Conservation (phyloP, 306 rosid species). For the Cicer judaicum region DNA sequence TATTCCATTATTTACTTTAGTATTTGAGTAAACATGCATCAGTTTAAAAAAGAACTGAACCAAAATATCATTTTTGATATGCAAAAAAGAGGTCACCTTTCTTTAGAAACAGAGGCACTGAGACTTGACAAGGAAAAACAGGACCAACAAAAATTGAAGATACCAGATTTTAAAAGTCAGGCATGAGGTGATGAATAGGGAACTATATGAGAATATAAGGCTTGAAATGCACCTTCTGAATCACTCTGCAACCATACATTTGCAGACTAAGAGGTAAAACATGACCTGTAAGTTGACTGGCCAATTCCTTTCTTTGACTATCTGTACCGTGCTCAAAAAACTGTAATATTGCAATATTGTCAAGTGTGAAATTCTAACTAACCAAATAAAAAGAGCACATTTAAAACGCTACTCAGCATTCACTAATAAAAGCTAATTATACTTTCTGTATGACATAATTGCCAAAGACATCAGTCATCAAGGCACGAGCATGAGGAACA, state of each 20-base stretch:
- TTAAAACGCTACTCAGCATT: conserved; percentile 33
- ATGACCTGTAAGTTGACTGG: conserved; percentile 78
- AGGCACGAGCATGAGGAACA: conserved; percentile 79
- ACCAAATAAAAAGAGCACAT: conserved; percentile 28
- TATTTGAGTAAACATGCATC: conserved; percentile 28
- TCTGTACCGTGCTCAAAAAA: conserved; percentile 94
- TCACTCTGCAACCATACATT: conserved; percentile 99
- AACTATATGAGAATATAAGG: conserved; percentile 31
- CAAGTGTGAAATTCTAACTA: conserved; percentile 37
- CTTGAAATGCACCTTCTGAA: conserved; percentile 80
- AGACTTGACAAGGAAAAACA: not conserved
- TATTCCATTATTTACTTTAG: conserved; percentile 29
- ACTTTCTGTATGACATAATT: conserved; percentile 98
- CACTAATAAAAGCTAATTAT: conserved; percentile 43
- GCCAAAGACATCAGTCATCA: conserved; percentile 97
- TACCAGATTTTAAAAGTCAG: conserved; percentile 14
- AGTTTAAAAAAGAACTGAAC: conserved; percentile 26
- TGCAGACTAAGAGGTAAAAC: conserved; percentile 96
- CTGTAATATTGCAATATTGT: conserved; percentile 68
- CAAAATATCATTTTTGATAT: conserved; percentile 8
- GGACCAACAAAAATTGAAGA: conserved; percentile 35
- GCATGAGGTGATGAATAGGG: conserved; percentile 30
- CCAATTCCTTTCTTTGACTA: conserved; percentile 83
- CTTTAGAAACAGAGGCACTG: conserved; percentile 25
- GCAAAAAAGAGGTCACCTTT: conserved; percentile 14